phyloP scores from a whole-genome alignment of 441 rosid species.

The Kokia cookei region DNA sequence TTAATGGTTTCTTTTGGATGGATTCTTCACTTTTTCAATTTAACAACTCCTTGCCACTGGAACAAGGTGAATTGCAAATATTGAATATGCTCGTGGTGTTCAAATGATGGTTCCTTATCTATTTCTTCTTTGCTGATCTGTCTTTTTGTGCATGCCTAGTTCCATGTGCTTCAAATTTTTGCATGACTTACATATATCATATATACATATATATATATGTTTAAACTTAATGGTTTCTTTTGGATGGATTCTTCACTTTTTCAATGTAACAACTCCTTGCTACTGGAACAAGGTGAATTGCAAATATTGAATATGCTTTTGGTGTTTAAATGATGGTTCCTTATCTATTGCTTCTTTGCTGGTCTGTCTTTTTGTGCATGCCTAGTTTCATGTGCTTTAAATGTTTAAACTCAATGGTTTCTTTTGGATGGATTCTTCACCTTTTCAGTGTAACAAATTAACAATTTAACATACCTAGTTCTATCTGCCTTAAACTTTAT shows the following conservation, averaged over 20 bases:
- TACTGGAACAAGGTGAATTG: too few relatives aligned
- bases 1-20: background rate
- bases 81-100: background rate
- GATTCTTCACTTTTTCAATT: too few relatives aligned
- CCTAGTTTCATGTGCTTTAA: background rate
- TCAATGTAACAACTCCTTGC: too few relatives aligned
- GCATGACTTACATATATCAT: background rate
- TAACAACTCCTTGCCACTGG: background rate
- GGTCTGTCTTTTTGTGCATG: background rate
- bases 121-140: background rate
- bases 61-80: background rate
- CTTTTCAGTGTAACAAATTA: background rate
- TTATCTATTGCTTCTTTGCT: background rate
- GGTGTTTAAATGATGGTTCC: background rate
- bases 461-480: background rate
- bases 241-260: background rate
- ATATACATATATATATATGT: background rate
- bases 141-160: background rate
- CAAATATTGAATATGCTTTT: too few relatives aligned
- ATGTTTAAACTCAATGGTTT: background rate
- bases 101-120: background rate
- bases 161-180: background rate
- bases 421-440: background rate
- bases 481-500: background rate
- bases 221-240: background rate